These are phyloP conservation scores for Austroboletus festivus DNA, from an alignment of 768 basidiomycete genomes.

Conservation along the genomic window DNA sequence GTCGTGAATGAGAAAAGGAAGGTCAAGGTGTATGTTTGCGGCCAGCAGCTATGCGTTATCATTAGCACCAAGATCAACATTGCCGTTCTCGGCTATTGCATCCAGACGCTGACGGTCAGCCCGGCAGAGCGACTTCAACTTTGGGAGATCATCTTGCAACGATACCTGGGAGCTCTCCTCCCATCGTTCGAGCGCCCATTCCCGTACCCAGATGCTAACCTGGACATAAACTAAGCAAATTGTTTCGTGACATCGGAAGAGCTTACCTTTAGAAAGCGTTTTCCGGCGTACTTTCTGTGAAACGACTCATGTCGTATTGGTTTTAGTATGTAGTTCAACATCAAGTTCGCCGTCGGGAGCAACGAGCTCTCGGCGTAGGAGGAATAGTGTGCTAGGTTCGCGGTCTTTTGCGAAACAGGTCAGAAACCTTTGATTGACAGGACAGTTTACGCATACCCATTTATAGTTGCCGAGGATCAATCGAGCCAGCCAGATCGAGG, in stretches of 20 bases:
- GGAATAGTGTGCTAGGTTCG: conserved; percentile 85
- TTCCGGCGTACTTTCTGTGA: conserved; percentile 85
- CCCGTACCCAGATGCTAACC: conserved; percentile 79
- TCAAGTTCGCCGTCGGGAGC: conserved; percentile 76
- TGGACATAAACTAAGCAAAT: conserved; percentile 29
- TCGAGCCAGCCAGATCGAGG: conserved; percentile 83
- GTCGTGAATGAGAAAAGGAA: conserved; percentile 1
- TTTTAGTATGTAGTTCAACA: conserved; percentile 84
- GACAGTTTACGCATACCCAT: conserved; percentile 65
- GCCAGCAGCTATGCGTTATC: conserved; percentile 10
- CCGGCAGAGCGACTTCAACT: conserved; percentile 20
- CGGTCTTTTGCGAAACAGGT: conserved; percentile 47
- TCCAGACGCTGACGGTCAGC: conserved; percentile 20
- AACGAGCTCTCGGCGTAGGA: conserved; percentile 79
- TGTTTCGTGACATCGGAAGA: neutral
- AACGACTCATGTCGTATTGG: conserved; percentile 72
- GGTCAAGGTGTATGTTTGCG: neutral
- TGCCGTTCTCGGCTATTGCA: conserved; percentile 11
- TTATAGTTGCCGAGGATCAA: conserved; percentile 72
- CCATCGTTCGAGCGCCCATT: conserved; percentile 85
- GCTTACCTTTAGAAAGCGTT: conserved; percentile 78
- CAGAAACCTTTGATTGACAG: neutral
- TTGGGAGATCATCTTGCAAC: conserved; percentile 54
- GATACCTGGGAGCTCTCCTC: conserved; percentile 56
- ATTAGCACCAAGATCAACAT: neutral